Base-by-base conservation (phyloP, 345 rosid genomes). In the Gossypium arboreum region DNA sequence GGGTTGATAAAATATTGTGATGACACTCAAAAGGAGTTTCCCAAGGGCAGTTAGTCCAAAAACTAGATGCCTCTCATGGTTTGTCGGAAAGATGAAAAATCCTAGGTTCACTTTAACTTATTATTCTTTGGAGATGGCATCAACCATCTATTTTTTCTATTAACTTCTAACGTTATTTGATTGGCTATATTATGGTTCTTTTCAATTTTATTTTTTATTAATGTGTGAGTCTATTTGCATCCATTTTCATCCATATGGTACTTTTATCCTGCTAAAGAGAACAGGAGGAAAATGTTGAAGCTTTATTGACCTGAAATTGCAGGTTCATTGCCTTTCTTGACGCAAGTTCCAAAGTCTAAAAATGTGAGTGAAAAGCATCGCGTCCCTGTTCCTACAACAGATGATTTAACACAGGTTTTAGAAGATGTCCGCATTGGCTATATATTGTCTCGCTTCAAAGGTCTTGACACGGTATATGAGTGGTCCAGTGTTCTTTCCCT, bases 401-500 rank as follows among this genome's bases (percentile, higher is more conserved):
- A 88, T 76, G 97, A 92, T 76, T 74, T 94, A 65, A 73, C 80
- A 78, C 79, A 60, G 76, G 90, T 85, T 73, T 77, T 94, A 68
- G 90, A 91, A 81, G 83, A 84, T 73, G 98, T 91, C 68, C 86
- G 87, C 52, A 90, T 94, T 79, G 91, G 88, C 79, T 84, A 89
- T 79, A 79, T 94, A 62, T 80, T 86, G 48, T 78, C 93, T 67
- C 98, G 97, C 60, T 86, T 90, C 71, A 78, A 80, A 69, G 84
- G 92, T 74, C 83, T 94, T 55, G 98, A 94, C 80, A 79, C 89
- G 10, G 71, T 79, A 44, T 75, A 76, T 15, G 98, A 94, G 84
- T 94, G 98, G 98, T 90, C 97, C 58, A 91, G 97, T 82, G 94
- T 94, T 79, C 95, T 94, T 66, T 94, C 98, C 81, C 92, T 91